A percentile compares a stretch with the other conserved stretches of the same genome.
Conservation (phyloP, 495 filamentous ascomycete genomes). For the Pyronema domesticum region DNA sequence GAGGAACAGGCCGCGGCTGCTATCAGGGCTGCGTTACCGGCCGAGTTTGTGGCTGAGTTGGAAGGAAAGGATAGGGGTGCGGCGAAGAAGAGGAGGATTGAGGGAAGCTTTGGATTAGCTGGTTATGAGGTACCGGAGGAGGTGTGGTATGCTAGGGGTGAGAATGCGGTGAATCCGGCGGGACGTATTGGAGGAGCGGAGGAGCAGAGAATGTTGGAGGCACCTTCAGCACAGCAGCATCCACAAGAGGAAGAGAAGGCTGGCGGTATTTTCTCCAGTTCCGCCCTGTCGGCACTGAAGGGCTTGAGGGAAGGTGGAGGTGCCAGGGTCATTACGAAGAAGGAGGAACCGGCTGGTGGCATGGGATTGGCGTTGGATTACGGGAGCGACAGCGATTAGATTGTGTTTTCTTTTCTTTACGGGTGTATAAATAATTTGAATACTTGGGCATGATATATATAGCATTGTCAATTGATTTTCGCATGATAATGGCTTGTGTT, state of each 20-base stretch:
- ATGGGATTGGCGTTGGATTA: constrained; percentile 70
- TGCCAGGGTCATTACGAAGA: constrained; percentile 32
- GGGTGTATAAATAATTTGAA: too few relatives aligned
- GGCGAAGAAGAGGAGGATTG: constrained; percentile 70
- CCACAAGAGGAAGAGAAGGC: constrained; percentile 30
- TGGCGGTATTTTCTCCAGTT: constrained; percentile 61
- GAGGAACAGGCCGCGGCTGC: constrained; percentile 99
- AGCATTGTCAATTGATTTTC: too few relatives aligned
- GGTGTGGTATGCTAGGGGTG: constrained; percentile 66
- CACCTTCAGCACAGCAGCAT: constrained; percentile 26
- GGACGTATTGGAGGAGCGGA: constrained; percentile 35
- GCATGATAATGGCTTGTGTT: too few relatives aligned
- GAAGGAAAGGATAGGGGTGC: constrained; percentile 80
- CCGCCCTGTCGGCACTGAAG: constrained; percentile 56
- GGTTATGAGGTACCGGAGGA: constrained; percentile 93
- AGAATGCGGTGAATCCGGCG: constrained; percentile 39
- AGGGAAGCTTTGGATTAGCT: constrained; percentile 70
- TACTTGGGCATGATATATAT: too few relatives aligned
- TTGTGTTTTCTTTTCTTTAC: not conserved
- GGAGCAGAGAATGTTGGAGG: constrained; percentile 35
- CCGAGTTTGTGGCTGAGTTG: constrained; percentile 79
- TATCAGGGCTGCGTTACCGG: constrained; percentile 75
- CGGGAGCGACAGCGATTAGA: constrained; percentile 68
- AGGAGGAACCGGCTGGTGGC: constrained; percentile 34
- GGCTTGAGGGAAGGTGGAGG: constrained; percentile 28